Conservation (phyloP, 2,329 filamentous ascomycete genomes). For the Penicillium fuscoglaucum region DNA sequence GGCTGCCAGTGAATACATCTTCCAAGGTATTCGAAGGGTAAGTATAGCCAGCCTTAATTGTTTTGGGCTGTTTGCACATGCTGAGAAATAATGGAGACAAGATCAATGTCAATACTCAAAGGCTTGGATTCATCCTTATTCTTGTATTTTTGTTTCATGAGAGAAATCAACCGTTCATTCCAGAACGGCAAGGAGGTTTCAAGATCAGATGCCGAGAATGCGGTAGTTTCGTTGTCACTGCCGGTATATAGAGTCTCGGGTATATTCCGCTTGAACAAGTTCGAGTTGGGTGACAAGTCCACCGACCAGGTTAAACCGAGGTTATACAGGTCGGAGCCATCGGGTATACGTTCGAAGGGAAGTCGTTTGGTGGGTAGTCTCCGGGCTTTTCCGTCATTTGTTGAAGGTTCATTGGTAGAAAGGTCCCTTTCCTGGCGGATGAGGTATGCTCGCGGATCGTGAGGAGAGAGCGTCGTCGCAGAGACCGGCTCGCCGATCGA, state of each 20-base stretch:
- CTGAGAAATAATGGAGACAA: slow-evolving; percentile 5
- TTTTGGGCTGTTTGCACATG: background rate
- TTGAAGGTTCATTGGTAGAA: background rate
- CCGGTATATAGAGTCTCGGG: slow-evolving; percentile 5
- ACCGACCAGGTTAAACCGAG: slow-evolving; percentile 1
- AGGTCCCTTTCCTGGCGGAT: slow-evolving; percentile 4
- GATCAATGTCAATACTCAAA: slow-evolving; percentile 4
- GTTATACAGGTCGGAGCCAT: slow-evolving; percentile 16
- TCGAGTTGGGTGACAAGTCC: background rate
- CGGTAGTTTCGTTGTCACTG: background rate
- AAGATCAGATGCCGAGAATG: slow-evolving; percentile 8
- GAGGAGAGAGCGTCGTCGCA: background rate
- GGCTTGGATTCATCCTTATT: background rate
- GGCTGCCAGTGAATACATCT: background rate
- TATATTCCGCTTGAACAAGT: background rate
- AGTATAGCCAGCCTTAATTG: background rate
- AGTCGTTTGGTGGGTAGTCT: slow-evolving; percentile 12
- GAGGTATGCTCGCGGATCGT: slow-evolving; percentile 23
- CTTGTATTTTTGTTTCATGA: slow-evolving; percentile 16
- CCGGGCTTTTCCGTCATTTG: background rate
- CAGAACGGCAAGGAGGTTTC: slow-evolving; percentile 9
- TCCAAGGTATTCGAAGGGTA: background rate
- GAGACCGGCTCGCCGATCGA: slow-evolving; percentile 8
- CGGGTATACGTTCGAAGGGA: slow-evolving; percentile 23
- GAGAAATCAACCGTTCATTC: slow-evolving; percentile 12